phyloP scores from a whole-genome alignment of 176 grass and related monocot species.

The Ensete glaucum region DNA sequence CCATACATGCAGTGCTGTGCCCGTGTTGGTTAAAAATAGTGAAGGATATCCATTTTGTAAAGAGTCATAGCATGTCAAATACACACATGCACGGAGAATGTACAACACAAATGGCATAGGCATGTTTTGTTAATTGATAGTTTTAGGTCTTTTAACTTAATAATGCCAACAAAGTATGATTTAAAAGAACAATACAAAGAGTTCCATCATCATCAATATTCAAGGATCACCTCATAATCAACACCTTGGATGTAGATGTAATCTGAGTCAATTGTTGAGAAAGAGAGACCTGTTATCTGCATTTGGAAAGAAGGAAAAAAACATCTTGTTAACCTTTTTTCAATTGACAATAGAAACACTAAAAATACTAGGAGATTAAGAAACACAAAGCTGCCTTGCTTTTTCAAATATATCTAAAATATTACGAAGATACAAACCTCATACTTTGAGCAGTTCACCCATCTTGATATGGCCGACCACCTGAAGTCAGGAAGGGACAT shows the following conservation, averaged over 20 bases:
- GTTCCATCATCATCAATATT: neutral
- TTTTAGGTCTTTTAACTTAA: neutral
- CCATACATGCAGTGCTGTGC: neutral
- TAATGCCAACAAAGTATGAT: neutral
- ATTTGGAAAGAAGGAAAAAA: constrained; percentile 14
- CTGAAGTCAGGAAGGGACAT: constrained; percentile 25
- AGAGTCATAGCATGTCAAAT: neutral
- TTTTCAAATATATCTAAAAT: constrained; percentile 17
- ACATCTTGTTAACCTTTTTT: neutral
- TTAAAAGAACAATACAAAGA: neutral
- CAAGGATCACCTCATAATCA: constrained; percentile 76
- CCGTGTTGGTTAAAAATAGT: neutral
- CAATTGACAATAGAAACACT: neutral
- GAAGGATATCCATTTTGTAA: neutral
- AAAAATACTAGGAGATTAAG: neutral
- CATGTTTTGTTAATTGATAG: neutral
- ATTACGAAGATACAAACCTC: constrained; percentile 46
- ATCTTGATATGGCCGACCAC: constrained; percentile 82
- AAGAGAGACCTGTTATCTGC: constrained; percentile 82
- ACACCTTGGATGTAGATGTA: constrained; percentile 86
- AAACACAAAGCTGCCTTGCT: constrained; percentile 1
- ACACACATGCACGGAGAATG: neutral
- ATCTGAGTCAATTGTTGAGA: constrained; percentile 61
- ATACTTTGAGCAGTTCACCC: constrained; percentile 91
- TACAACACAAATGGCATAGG: neutral